Evolutionary conservation across 257 asterid species (phyloP).

Genomic region (Eucommia ulmoides): DNA sequence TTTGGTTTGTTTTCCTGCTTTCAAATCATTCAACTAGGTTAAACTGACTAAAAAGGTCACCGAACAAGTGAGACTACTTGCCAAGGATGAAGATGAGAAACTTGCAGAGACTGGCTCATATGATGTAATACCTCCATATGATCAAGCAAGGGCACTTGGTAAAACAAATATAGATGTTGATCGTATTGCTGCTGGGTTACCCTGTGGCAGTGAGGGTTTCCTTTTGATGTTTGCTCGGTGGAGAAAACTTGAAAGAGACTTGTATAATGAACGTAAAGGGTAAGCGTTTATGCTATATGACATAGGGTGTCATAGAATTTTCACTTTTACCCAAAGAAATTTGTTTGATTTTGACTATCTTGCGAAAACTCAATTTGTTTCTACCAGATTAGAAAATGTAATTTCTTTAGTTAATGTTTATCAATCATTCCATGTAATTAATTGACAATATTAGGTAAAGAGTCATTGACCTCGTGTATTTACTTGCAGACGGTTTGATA

Average conservation of each 20-base stretch:
- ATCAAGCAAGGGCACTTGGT: constrained; percentile 99
- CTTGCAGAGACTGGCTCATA: constrained; percentile 59
- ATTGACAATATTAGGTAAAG: neutral
- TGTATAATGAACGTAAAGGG: constrained; percentile 91
- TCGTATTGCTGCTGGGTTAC: constrained; percentile 95
- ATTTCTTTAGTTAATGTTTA: too few relatives aligned
- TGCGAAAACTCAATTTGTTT: neutral
- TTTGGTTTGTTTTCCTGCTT: constrained; percentile 1
- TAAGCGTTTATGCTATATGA: constrained; percentile 18
- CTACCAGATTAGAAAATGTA: too few relatives aligned
- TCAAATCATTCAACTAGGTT: constrained; percentile 31
- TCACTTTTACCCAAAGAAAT: too few relatives aligned
- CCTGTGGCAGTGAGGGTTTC: constrained; percentile 97
- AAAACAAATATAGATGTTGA: constrained; percentile 91
- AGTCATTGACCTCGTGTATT: constrained; percentile 14
- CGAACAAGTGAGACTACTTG: constrained; percentile 78
- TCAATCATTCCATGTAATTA: too few relatives aligned
- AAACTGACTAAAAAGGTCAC: constrained; percentile 83
- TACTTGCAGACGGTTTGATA: constrained; percentile 71
- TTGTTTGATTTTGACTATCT: neutral
- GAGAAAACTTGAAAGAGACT: constrained; percentile 88
- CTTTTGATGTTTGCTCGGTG: constrained; percentile 99
- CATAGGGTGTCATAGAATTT: constrained; percentile 1
- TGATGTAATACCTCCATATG: constrained; percentile 80
- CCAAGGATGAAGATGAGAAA: constrained; percentile 84